Percentiles rank a stretch among this genome's conserved stretches.
phyloP scores from a whole-genome alignment of 2,329 filamentous ascomycete species.

The Ceratocystiopsis minuta region DNA sequence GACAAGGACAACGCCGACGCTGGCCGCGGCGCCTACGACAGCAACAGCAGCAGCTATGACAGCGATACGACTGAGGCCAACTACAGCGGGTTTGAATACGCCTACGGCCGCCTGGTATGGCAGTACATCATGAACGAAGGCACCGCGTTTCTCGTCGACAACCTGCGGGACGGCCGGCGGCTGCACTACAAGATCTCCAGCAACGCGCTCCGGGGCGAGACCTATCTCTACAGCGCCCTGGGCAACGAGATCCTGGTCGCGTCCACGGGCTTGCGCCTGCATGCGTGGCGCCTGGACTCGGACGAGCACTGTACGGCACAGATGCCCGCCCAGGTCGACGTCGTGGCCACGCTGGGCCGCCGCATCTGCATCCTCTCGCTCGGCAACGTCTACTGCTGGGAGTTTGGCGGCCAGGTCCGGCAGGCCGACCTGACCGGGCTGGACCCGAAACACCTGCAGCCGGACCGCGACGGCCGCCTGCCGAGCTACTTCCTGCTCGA shows the following conservation, averaged over 20 bases:
- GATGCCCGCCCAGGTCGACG: conserved; percentile 5
- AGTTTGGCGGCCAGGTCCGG: conserved; percentile 3
- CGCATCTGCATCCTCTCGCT: conserved; percentile 5
- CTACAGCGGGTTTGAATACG: conserved; percentile 3
- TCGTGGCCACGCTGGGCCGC: conserved; percentile 5
- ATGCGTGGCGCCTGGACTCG: conserved; percentile 6
- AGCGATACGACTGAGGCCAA: neutral
- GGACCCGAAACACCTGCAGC: conserved; percentile 3
- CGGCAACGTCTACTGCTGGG: conserved; percentile 5
- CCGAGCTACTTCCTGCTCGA: conserved; percentile 7
- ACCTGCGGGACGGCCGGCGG: conserved; percentile 4
- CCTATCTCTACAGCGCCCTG: conserved; percentile 1
- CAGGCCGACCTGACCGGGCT: conserved; percentile 5
- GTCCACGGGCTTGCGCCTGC: conserved; percentile 2
- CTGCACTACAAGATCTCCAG: neutral
- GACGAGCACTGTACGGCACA: conserved; percentile 2
- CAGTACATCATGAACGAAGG: neutral
- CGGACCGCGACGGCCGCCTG: conserved; percentile 6
- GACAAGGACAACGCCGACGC: neutral
- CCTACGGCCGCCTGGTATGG: conserved; percentile 8
- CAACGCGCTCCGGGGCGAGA: conserved; percentile 2
- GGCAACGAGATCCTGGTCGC: conserved; percentile 7
- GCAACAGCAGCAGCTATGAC: neutral
- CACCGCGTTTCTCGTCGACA: conserved; percentile 7
- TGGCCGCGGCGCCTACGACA: neutral